phyloP scores from a whole-genome alignment of 306 rosid genomes.

The Castanea crenata region DNA sequence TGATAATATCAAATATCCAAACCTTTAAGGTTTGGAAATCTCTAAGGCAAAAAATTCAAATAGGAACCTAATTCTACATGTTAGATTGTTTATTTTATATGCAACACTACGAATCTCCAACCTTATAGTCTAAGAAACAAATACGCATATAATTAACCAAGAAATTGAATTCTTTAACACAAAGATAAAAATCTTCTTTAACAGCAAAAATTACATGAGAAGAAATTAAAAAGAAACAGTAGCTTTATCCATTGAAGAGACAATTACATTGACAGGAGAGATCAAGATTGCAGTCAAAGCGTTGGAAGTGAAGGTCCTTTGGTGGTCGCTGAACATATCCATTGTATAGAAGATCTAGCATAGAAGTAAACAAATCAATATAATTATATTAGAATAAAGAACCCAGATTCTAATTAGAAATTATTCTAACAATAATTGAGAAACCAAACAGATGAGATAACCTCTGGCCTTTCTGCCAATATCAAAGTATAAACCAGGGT shows the following conservation, averaged over 20 bases:
- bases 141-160: background rate
- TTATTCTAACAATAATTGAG: background rate
- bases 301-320: slow-evolving; percentile 37
- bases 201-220: background rate
- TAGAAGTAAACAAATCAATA: slow-evolving; percentile 18
- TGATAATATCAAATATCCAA: too few relatives aligned
- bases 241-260: background rate
- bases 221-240: background rate
- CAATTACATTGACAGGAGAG: slow-evolving; percentile 57
- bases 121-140: background rate
- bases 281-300: slow-evolving; percentile 52
- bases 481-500: slow-evolving; percentile 48
- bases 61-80: too few relatives aligned
- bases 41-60: too few relatives aligned
- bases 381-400: slow-evolving; percentile 20
- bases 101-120: background rate
- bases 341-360: slow-evolving; percentile 58
- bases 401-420: background rate
- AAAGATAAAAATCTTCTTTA: background rate
- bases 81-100: background rate
- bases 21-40: too few relatives aligned
- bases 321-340: slow-evolving; percentile 46
- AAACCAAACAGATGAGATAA: slow-evolving; percentile 17
- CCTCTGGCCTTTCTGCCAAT: slow-evolving; percentile 74
- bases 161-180: background rate